Conservation (phyloP, 495 filamentous ascomycete species). For the Diplogelasinospora grovesii region DNA sequence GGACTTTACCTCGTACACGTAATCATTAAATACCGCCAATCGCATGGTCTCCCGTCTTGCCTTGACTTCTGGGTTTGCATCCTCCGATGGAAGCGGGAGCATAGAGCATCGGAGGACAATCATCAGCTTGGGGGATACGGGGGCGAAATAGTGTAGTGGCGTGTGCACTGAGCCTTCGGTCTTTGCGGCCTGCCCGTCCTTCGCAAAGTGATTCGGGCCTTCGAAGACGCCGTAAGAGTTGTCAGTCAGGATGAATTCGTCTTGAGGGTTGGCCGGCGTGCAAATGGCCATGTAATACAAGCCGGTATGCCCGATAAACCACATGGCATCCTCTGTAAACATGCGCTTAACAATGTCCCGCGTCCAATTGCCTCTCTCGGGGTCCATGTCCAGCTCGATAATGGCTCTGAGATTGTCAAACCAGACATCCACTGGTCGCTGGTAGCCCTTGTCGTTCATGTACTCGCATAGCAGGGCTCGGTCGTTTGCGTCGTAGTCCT, state of each 20-base stretch:
- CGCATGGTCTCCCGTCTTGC: constrained; percentile 1
- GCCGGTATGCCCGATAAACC: constrained; percentile 34
- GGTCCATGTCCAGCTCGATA: constrained; percentile 41
- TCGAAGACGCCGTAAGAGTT: constrained; percentile 42
- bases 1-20: constrained; percentile 9
- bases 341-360: constrained; percentile 24
- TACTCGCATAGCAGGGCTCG: constrained; percentile 29
- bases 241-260: constrained; percentile 48
- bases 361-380: constrained; percentile 28
- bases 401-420: constrained; percentile 42
- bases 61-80: constrained; percentile 9
- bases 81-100: constrained; percentile 23
- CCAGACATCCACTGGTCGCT: constrained; percentile 46
- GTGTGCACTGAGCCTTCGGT: not conserved
- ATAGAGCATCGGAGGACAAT: constrained; percentile 34
- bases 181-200: constrained; percentile 19
- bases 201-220: constrained; percentile 28
- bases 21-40: constrained; percentile 7
- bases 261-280: constrained; percentile 26
- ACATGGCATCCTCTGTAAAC: constrained; percentile 36
- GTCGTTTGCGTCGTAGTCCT: constrained; percentile 36
- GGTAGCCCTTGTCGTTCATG: constrained; percentile 39
- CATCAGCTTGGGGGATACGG: constrained; percentile 45
- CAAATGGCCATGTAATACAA: constrained; percentile 40
- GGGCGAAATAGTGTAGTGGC: constrained; percentile 38